phyloP scores from a whole-genome alignment of 2,329 filamentous ascomycete species.

The Scytalidium lignicola region DNA sequence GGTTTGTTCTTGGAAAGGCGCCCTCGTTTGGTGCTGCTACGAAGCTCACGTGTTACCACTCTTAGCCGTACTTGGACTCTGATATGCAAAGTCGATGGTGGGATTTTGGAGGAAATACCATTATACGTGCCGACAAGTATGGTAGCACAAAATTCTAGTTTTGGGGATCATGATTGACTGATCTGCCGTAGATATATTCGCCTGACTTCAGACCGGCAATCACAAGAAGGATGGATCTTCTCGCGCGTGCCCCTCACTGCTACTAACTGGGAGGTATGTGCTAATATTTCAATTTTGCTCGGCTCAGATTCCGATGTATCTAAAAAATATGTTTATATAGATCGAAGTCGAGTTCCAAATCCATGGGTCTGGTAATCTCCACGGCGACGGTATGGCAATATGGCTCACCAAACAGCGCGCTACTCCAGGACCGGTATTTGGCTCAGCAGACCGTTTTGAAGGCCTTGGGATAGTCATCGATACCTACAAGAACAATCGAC shows the following conservation, averaged over 20 bases:
- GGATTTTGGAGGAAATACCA: conserved; percentile 94
- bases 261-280: conserved; percentile 84
- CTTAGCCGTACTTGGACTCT: conserved; percentile 89
- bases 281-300: background rate
- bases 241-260: conserved; percentile 91
- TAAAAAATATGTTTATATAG: conserved; percentile 28
- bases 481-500: conserved; percentile 99
- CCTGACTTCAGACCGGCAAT: conserved; percentile 83
- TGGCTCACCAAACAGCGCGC: conserved; percentile 96
- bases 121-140: conserved; percentile 69
- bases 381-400: conserved; percentile 95
- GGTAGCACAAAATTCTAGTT: conserved; percentile 22
- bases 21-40: background rate
- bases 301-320: background rate
- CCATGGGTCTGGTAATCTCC: conserved; percentile 80
- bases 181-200: conserved; percentile 69
- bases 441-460: conserved; percentile 82
- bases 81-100: conserved; percentile 99
- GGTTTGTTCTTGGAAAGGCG: conserved; percentile 44
- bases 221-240: conserved; percentile 89
- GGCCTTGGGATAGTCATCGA: conserved; percentile 90
- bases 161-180: conserved; percentile 17
- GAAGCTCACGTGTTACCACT: background rate
- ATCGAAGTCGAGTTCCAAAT: conserved; percentile 95
- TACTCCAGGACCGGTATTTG: conserved; percentile 78